These are phyloP conservation scores for Umbelopsis sp. DNA, from an alignment of 192 early-diverging fungal species.

Conservation along the genomic window DNA sequence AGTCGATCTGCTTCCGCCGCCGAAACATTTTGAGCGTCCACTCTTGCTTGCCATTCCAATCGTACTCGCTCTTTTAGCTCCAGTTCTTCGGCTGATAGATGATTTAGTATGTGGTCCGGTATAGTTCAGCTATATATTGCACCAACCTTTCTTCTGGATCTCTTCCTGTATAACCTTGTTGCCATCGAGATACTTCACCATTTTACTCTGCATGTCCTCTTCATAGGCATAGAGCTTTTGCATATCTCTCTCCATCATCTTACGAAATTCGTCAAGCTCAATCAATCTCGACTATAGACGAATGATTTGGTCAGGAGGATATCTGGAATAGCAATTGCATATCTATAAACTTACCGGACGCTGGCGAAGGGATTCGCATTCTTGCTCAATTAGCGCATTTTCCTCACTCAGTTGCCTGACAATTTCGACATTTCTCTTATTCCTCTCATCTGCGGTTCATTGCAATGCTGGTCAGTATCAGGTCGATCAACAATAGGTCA, in stretches of 20 bases:
- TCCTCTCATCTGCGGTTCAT: neutral
- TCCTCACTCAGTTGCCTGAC: neutral
- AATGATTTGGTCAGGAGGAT: neutral
- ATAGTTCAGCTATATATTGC: neutral
- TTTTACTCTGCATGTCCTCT: conserved; percentile 6
- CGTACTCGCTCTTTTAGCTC: neutral
- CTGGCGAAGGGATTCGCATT: conserved; percentile 4
- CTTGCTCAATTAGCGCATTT: conserved; percentile 3
- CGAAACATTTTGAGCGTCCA: conserved; percentile 8
- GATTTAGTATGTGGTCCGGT: neutral
- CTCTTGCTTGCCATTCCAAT: conserved; percentile 17
- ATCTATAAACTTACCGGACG: neutral
- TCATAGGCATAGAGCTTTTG: conserved; percentile 11
- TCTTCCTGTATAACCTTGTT: conserved; percentile 17
- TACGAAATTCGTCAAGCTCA: conserved; percentile 7
- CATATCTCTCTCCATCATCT: conserved; percentile 12
- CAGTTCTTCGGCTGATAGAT: neutral
- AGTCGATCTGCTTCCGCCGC: conserved; percentile 17
- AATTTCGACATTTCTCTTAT: conserved; percentile 9
- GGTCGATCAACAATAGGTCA: neutral
- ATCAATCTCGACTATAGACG: neutral
- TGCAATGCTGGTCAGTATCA: neutral
- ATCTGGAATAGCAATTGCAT: neutral
- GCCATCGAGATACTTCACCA: conserved; percentile 11
- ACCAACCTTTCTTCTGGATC: conserved; percentile 12